Percentiles rank a stretch among this genome's conserved stretches.
Conservation (phyloP, 2,329 filamentous ascomycete genomes). For the Massarina eburnea region DNA sequence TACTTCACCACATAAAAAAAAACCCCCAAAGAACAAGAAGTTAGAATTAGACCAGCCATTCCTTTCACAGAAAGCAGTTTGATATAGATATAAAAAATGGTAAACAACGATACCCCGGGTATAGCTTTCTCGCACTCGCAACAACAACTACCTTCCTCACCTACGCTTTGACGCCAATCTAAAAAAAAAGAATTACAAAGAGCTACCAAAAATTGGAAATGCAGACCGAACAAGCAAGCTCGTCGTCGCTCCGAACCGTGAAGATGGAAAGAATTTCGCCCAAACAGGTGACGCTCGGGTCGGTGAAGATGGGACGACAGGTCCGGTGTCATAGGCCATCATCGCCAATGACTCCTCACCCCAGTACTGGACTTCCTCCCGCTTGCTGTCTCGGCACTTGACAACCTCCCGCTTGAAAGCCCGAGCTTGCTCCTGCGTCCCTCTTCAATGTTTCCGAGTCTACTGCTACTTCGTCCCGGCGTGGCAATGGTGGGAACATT, state of each 20-base stretch:
- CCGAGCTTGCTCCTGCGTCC: constrained; percentile 20
- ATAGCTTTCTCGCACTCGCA: not conserved
- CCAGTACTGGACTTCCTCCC: constrained; percentile 20
- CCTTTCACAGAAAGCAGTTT: too few species aligned
- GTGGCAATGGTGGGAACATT: constrained; percentile 15
- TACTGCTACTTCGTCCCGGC: constrained; percentile 20
- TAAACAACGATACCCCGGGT: too few species aligned
- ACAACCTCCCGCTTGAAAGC: constrained; percentile 13
- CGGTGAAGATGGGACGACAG: not conserved
- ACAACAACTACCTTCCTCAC: too few species aligned
- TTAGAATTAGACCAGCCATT: too few species aligned
- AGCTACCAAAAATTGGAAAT: too few species aligned
- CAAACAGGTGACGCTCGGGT: too few species aligned
- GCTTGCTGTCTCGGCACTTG: constrained; percentile 20
- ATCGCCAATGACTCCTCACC: constrained; percentile 27
- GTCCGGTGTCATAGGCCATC: constrained; percentile 1
- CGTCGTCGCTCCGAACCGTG: too few species aligned
- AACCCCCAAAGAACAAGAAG: too few species aligned
- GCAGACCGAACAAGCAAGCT: too few species aligned
- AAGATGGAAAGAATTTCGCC: too few species aligned
- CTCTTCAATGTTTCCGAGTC: constrained; percentile 26
- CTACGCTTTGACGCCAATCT: not conserved
- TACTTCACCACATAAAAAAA: too few species aligned
- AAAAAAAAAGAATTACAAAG: not conserved
- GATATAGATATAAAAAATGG: not conserved